Base-by-base conservation (phyloP, 805 yeast genomes). In the Nakazawaea wyomingensis region DNA sequence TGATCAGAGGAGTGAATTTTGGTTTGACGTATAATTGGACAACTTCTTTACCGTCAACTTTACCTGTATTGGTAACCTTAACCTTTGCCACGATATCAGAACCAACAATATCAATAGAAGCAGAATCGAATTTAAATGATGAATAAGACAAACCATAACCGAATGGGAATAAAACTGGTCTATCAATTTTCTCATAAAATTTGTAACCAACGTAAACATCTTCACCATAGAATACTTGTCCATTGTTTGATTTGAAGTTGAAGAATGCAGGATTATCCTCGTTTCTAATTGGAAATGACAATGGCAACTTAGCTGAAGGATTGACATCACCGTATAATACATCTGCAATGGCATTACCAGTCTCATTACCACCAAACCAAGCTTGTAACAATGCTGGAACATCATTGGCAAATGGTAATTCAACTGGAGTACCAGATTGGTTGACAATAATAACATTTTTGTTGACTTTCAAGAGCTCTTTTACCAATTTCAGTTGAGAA, bases 61-160 rank as follows among this genome's bases (percentile, higher is more conserved):
- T 45, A 41, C 80, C 80, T 30, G 69, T 62, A 53, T 76, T 76
- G 36, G 58, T 57, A 14, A 76, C 70, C 14, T 56, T 52, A 26
- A 71, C 68, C 4, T 59, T 45, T 4, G 65, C 69, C 0, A 17
- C 50, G 10, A 66, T 41, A 18, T 49, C 43, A 22, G 61, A 58
- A 7, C 56, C 65, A 11, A 53, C 58, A 18, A 48, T 53, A 5
- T 49, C 41, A 9, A 66, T 66, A 30, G 47, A 46, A 52, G 72
- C 58, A 47, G 68, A 55, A 9, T 59, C 53, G 46, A 69, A 55
- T 31, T 55, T 60, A 50, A 74, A 77, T 0, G 64, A 50, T 17
- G 81, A 68, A 60, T 76, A 77, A 3, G 82, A 76, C 49, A 76
- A 65, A 35, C 82, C 82, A 49, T 55, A 66, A 4, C 82, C 82